Conservation (phyloP, 306 rosid species). For the Vachellia collinsii region DNA sequence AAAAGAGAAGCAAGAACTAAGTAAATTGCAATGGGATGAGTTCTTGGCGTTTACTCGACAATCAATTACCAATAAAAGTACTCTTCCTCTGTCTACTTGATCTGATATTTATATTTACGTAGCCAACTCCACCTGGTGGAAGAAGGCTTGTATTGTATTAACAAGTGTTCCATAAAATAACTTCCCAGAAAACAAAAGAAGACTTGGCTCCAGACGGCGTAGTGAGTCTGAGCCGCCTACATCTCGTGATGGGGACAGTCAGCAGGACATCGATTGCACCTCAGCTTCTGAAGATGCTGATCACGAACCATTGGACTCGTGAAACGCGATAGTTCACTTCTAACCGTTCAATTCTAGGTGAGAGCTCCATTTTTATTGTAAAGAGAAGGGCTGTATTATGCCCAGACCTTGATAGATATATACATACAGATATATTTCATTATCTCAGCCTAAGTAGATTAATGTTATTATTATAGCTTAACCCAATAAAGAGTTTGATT, state of each 20-base stretch:
- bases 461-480: slow-evolving; percentile 30
- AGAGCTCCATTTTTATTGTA: slow-evolving; percentile 52
- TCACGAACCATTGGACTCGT: slow-evolving; percentile 48
- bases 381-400: slow-evolving; percentile 46
- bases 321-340: slow-evolving; percentile 49
- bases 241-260: slow-evolving; percentile 46
- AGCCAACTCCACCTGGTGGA: neutral
- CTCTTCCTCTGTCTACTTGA: slow-evolving; percentile 14
- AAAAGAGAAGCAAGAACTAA: slow-evolving; percentile 74
- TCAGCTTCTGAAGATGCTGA: slow-evolving; percentile 62
- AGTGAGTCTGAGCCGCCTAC: slow-evolving; percentile 44
- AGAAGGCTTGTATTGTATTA: slow-evolving; percentile 9
- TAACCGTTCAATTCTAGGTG: slow-evolving; percentile 45
- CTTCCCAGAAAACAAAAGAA: slow-evolving; percentile 65
- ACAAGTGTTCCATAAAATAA: slow-evolving; percentile 22
- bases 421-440: slow-evolving; percentile 33
- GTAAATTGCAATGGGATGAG: slow-evolving; percentile 82
- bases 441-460: slow-evolving; percentile 38
- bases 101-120: neutral
- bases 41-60: slow-evolving; percentile 82
- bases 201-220: slow-evolving; percentile 44
- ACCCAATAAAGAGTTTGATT: slow-evolving; percentile 42
- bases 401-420: slow-evolving; percentile 39
- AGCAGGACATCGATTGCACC: slow-evolving; percentile 44
- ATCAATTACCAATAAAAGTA: slow-evolving; percentile 86